These are phyloP conservation scores for Cutaneotrichosporon sp. DNA, from an alignment of 1,284 basidiomycete species.

Conservation along the genomic window DNA sequence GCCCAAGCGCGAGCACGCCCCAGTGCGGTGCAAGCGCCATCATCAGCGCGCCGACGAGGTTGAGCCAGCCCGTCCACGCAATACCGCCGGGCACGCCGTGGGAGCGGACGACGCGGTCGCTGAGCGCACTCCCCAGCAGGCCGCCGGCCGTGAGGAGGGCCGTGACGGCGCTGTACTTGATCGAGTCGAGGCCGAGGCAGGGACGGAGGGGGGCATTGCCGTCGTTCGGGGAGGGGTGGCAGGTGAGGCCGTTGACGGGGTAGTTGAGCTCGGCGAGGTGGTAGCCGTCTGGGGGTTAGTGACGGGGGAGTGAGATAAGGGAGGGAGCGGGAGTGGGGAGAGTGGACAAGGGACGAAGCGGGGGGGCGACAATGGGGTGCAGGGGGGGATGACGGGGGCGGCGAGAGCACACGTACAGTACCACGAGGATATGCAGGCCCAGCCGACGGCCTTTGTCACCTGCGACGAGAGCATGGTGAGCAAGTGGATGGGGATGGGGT, in stretches of 20 bases:
- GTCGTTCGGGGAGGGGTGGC: slow-evolving; percentile 50
- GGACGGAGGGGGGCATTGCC: slow-evolving; percentile 39
- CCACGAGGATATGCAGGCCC: slow-evolving; percentile 50
- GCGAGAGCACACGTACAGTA: slow-evolving; percentile 37
- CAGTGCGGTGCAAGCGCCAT: slow-evolving; percentile 68
- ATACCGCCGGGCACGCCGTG: slow-evolving; percentile 58
- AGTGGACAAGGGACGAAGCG: neutral
- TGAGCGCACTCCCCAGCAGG: slow-evolving; percentile 69
- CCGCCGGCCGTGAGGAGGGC: slow-evolving; percentile 87
- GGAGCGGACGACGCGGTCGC: slow-evolving; percentile 69
- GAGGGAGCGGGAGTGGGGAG: neutral
- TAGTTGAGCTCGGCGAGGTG: slow-evolving; percentile 87
- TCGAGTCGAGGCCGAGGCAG: slow-evolving; percentile 76
- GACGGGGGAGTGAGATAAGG: neutral
- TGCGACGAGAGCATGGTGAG: neutral
- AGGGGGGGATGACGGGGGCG: neutral
- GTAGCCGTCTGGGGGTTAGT: slow-evolving; percentile 48
- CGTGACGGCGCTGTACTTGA: slow-evolving; percentile 75
- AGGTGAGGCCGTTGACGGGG: slow-evolving; percentile 75
- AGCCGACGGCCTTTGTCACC: slow-evolving; percentile 19
- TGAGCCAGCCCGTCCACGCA: slow-evolving; percentile 61
- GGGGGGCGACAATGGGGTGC: neutral
- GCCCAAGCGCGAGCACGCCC: slow-evolving; percentile 54
- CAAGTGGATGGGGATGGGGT: no score
- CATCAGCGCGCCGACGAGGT: slow-evolving; percentile 63